Base-by-base conservation (phyloP, 805 yeast genomes). In the Wickerhamiella cacticola region DNA sequence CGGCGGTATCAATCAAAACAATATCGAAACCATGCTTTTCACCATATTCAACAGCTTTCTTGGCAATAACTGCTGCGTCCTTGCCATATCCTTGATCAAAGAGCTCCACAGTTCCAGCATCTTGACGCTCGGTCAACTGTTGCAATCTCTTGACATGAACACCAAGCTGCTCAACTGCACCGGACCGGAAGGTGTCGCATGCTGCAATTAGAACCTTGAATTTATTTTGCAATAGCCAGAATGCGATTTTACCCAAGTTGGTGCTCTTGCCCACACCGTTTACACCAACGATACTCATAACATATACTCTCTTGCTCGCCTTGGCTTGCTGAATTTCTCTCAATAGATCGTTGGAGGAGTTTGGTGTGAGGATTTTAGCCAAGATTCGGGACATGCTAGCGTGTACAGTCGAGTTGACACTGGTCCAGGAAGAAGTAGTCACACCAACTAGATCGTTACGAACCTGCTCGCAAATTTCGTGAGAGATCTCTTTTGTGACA, bases 231-330 rank as follows among this genome's bases (percentile, higher is more conserved):
- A 89, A 67, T 46, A 89, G 71, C 98, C 98, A 89, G 63, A 84
- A 89, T 1, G 96, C 97, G 46, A 89, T 68, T 64, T 89, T 89
- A 22, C 97, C 92, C 52, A 89, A 69, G 59, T 89, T 92, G 1
- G 98, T 89, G 0, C 97, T 89, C 64, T 89, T 89, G 12, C 98
- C 98, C 35, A 89, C 98, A 40, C 98, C 98, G 63, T 89, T 89
- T 18, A 89, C 98, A 36, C 98, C 98, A 22, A 89, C 97, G 19
- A 89, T 89, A 0, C 96, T 87, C 49, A 89, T 85, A n/a, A 89
- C 96, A 55, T 85, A 89, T 1, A 98, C 96, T 7, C 75, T 62
- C 38, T 49, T 44, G 46, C 56, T 41, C 46, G 63, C 64, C 33
- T 65, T 66, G 40, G 68, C 66, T 25, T 67, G 59, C 56, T 81